Conservation (phyloP, 2,329 filamentous ascomycete genomes). For the Bipolaris cookei region DNA sequence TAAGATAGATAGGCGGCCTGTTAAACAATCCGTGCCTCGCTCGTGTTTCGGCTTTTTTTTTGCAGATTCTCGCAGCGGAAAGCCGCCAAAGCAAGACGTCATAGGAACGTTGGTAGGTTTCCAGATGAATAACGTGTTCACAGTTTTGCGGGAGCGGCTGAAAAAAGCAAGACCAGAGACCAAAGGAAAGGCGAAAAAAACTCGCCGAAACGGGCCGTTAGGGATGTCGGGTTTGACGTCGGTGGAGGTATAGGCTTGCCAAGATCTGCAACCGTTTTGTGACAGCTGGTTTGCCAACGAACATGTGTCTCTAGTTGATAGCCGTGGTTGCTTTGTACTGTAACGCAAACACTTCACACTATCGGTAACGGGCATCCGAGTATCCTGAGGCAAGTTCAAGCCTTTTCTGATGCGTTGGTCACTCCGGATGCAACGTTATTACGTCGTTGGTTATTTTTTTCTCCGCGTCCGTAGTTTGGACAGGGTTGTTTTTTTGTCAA, state of each 20-base stretch:
- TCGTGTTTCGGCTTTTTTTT: slow-evolving; percentile 10
- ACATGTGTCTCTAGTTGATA: neutral
- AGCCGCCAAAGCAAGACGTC: slow-evolving; percentile 9
- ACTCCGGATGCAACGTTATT: too few species aligned
- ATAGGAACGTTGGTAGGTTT: neutral
- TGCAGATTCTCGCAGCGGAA: neutral
- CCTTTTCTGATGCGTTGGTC: too few species aligned
- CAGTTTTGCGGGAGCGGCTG: slow-evolving; percentile 5
- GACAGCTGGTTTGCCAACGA: neutral
- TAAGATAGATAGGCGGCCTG: slow-evolving; percentile 7
- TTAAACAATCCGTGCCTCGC: slow-evolving; percentile 2
- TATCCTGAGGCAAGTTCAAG: too few species aligned
- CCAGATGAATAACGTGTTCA: too few species aligned
- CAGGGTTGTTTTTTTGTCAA: too few species aligned
- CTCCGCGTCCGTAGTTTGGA: too few species aligned
- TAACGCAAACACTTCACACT: too few species aligned
- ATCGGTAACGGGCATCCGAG: too few species aligned
- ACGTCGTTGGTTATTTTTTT: too few species aligned
- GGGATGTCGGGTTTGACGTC: neutral
- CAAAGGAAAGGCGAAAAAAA: neutral
- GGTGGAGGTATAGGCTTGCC: neutral
- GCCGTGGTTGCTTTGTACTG: too few species aligned
- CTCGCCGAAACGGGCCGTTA: slow-evolving; percentile 15
- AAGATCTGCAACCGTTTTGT: slow-evolving; percentile 4
- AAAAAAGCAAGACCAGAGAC: neutral